Evolutionary conservation across 495 filamentous ascomycete genomes (phyloP).

Genomic region (Podospora appendiculata): DNA sequence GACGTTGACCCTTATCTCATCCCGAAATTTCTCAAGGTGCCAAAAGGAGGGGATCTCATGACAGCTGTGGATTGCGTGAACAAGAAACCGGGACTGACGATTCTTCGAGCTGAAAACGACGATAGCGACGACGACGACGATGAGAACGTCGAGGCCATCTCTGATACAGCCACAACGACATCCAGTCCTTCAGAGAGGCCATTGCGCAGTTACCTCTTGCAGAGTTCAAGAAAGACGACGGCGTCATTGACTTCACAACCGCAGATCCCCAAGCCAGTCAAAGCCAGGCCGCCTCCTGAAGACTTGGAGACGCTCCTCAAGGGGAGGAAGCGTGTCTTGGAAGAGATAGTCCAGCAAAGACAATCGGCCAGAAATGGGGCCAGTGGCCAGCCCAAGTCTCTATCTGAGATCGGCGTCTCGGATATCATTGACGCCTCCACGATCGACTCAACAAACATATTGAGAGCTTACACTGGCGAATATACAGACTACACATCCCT

Average conservation of each 20-base stretch:
- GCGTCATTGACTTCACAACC: neutral
- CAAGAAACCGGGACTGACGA: constrained; percentile 45
- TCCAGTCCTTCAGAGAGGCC: neutral
- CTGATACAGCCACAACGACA: no score
- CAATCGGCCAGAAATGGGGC: neutral
- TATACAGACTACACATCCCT: constrained; percentile 19
- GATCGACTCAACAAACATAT: constrained; percentile 6
- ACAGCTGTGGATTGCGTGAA: constrained; percentile 36
- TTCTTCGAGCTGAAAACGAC: constrained; percentile 40
- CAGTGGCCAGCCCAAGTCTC: neutral
- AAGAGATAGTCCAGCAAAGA: constrained; percentile 2
- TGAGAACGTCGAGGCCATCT: neutral
- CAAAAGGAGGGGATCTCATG: constrained; percentile 16
- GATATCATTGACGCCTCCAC: neutral
- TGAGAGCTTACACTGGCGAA: constrained; percentile 8
- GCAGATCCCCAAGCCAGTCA: neutral
- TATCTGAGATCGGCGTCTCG: neutral
- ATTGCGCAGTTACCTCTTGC: neutral
- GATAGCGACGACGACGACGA: constrained; percentile 38
- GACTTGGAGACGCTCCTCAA: constrained; percentile 10
- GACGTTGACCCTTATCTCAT: constrained; percentile 18
- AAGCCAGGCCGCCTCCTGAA: neutral
- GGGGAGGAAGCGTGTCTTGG: constrained; percentile 9
- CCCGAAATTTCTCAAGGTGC: constrained; percentile 12
- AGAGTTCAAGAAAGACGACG: neutral